Percentiles rank a stretch among this genome's conserved stretches.
These are phyloP conservation scores for Hymenoscyphus infarciens DNA, from an alignment of 2,329 filamentous ascomycete species.

Conservation along the genomic window DNA sequence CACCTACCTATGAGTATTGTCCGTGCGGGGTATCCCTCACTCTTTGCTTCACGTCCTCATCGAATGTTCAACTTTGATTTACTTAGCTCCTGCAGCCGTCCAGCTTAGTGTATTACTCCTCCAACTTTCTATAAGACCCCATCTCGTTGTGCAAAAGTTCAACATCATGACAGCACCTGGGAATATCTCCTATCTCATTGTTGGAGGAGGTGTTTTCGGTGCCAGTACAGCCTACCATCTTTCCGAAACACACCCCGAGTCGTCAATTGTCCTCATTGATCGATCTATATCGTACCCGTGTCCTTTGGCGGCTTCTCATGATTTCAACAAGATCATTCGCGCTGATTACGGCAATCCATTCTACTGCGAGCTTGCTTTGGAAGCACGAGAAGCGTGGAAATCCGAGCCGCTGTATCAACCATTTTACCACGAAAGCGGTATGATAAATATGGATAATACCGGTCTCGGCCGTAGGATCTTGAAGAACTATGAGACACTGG, in stretches of 20 bases:
- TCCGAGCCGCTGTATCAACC: slow-evolving; percentile 44
- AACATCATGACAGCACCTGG: neutral
- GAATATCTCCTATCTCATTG: slow-evolving; percentile 39
- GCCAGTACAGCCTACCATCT: slow-evolving; percentile 49
- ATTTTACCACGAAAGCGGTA: slow-evolving; percentile 49
- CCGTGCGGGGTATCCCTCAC: neutral
- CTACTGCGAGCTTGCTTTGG: slow-evolving; percentile 49
- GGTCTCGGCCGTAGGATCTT: slow-evolving; percentile 46
- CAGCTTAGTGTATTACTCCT: neutral
- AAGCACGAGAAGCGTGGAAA: slow-evolving; percentile 47
- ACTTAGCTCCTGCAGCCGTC: neutral
- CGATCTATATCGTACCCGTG: slow-evolving; percentile 37
- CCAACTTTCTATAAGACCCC: neutral
- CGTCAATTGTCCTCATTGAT: slow-evolving; percentile 44
- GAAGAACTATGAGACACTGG: slow-evolving; percentile 41
- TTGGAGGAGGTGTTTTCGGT: slow-evolving; percentile 52
- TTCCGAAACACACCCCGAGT: slow-evolving; percentile 38
- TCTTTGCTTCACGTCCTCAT: neutral
- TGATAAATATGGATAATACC: slow-evolving; percentile 44
- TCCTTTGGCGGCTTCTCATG: slow-evolving; percentile 50
- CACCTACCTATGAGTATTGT: too few relatives aligned
- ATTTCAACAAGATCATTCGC: slow-evolving; percentile 58
- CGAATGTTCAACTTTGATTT: neutral
- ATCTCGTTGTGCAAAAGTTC: neutral
- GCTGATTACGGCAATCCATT: slow-evolving; percentile 54